Evolutionary conservation across 768 basidiomycete genomes (phyloP), one percentile per base, ranked within the genome.

Genomic region (Collybiopsis confluens): DNA sequence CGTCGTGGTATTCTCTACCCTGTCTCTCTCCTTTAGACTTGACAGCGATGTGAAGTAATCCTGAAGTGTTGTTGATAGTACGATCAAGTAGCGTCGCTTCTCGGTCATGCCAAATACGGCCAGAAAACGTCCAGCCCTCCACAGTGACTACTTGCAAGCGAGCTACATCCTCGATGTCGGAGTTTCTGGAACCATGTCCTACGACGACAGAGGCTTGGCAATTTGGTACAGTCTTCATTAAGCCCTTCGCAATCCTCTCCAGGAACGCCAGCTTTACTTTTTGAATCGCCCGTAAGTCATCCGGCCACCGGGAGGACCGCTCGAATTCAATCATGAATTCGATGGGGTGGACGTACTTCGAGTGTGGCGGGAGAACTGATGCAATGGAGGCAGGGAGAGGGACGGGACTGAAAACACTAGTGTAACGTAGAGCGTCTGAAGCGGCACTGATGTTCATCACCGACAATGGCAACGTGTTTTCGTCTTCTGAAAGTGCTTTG

Each of bases 261-360:
- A 98, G 82, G 65, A 98, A 88, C 0, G 95, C 96, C 1, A 96
- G 73, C 67, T 98, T 98, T 68, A 93, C 86, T 58, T 92, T 92
- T 66, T 97, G 96, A 44, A 98, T 89, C 0, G 94, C 93, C 16
- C 75, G 78, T 3, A 98, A 77, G 59, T 98, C 93, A 62, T 98
- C 95, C 0, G 97, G 96, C 97, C 97, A 99, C 57, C 82, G 81
- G 0, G 87, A 84, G 0, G 93, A 96, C 57, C 87, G 89, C 65
- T 98, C 96, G 61, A 98, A 97, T 66, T 95, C 89, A 28, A 98
- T 68, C 21, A 93, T 66, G 45, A 93, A 71, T 13, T 88, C 81
- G 58, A 93, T 88, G 2, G 81, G 76, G 0, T 86, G 80, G 11
- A 86, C 64, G 63, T 86, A 88, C 9, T 81, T 79, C 9, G 88